Percentiles rank a stretch among this genome's conserved stretches.
These are phyloP conservation scores for Ceriops decandra DNA, from an alignment of 345 rosid species.

Conservation along the genomic window DNA sequence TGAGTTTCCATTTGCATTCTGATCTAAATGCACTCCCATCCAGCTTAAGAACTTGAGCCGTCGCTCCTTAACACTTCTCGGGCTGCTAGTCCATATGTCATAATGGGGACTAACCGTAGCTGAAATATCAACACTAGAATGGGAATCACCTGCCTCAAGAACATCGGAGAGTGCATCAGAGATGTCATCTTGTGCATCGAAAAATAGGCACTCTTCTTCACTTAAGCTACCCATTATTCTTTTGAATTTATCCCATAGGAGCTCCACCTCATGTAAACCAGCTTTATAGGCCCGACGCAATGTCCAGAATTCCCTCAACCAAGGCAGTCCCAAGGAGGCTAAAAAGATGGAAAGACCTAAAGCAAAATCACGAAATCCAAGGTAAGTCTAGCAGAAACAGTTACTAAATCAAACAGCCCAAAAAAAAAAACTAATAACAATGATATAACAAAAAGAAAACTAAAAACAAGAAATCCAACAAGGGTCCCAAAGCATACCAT, in stretches of 20 bases:
- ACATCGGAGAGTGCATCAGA: constrained; percentile 31
- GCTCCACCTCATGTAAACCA: constrained; percentile 36
- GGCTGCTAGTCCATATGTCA: constrained; percentile 65
- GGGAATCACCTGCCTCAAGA: constrained; percentile 26
- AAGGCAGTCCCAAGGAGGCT: constrained; percentile 50
- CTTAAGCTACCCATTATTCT: constrained; percentile 53
- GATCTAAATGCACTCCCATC: constrained; percentile 48
- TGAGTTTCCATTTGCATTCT: constrained; percentile 12
- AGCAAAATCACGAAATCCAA: constrained; percentile 44
- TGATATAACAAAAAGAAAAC: constrained; percentile 25
- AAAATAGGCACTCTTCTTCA: constrained; percentile 61
- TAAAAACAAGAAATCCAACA: constrained; percentile 59
- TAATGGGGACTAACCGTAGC: constrained; percentile 31
- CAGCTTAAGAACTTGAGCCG: constrained; percentile 53
- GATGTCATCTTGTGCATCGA: constrained; percentile 64
- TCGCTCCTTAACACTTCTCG: constrained; percentile 53
- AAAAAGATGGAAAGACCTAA: constrained; percentile 13
- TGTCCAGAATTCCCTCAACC: constrained; percentile 42
- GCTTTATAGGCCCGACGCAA: constrained; percentile 39
- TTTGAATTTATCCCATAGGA: constrained; percentile 67
- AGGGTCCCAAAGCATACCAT: constrained; percentile 77
- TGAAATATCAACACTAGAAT: constrained; percentile 14
- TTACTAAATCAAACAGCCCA: constrained; percentile 16
- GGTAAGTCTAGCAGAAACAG: constrained; percentile 30
- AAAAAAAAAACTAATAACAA: constrained; percentile 11